Evolutionary conservation across 495 filamentous ascomycete genomes (phyloP), one percentile per base, ranked within the genome.

Genomic region (Annulohypoxylon moriforme): DNA sequence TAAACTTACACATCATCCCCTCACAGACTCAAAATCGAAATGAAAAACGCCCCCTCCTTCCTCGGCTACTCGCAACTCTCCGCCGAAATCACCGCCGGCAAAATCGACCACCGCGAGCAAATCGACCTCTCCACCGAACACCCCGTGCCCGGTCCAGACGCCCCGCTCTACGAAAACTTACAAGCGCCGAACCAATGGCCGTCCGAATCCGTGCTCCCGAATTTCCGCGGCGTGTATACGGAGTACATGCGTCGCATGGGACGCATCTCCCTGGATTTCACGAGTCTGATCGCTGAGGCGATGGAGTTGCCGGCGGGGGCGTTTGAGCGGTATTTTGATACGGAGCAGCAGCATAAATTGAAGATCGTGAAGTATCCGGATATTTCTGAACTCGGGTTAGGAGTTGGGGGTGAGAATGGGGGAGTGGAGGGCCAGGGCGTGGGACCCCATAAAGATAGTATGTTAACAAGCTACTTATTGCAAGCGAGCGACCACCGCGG

Each of bases 161-260:
- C 90, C 36, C 94, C 94, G 1, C 78, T 89, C 4, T 95, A 95
- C 79, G 85, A 90, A 71, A 93, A 94, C 76, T 88, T 98, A 24
- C 86, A 90, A 16, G 93, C 90, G 14, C 94, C 94, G 0, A 97
- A 95, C 74, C 92, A 97, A 85, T 99, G 96, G 96, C 96, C 96
- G 0, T 87, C 90, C 10, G 76, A 87, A 10, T 69, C 69, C 0
- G 80, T 85, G 47, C 85, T 97, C 16, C 94, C 96, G 0, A 76
- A 80, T 6, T 98, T 98, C 80, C 89, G 90, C 13, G 70, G 83
- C 6, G 85, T 89, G 1, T 90, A 90, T 68, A 88, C 91, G 33
- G 80, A 87, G 13, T 99, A 98, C 78, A 92, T 99, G 74, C 79
- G 79, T 10, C 85, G 85, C 58, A 93, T 97, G 86, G 87, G 88